Base-by-base conservation (phyloP, 2,329 filamentous ascomycete genomes). In the Colletotrichum sp. region DNA sequence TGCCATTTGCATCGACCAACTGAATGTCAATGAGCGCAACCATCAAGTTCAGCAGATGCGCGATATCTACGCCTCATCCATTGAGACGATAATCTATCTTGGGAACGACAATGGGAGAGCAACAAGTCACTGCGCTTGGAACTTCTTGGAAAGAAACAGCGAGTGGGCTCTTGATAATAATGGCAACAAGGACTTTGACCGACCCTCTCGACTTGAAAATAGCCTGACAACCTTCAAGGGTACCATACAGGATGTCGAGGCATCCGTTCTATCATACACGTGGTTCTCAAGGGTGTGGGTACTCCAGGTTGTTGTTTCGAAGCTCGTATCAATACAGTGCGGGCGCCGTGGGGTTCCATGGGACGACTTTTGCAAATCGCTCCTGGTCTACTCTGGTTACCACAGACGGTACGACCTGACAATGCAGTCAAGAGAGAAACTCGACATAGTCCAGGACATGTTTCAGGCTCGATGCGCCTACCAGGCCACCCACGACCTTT, bases 21-120 rank as follows among this genome's bases (percentile, higher is more conserved):
- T 24, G 7, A 47, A 47, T 29, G 21, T 64, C 0, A 18, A 13
- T 4, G 61, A 64, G 55, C 55, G 55, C 27, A 58, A 31, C 16
- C 61, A 64, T 31, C 61, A 64, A 47, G 61, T 64, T 4, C 59
- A 62, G 33, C 59, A 62, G 24, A 62, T 62, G 59, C 59, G 59
- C 6, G 61, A 64, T 6, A 47, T 64, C 0, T 64, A 43, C 36
- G 34, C 34, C 33, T 43, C 61, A 9, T 43, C 61, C 61, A 31
- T 0, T 16, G 61, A 64, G 0, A 64, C 36, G 3, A 64, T 29
- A 6, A 31, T 47, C 9, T 47, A 64, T 29, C 34, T 47, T 12
- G 36, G 61, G 0, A 36, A 64, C 0, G 59, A 43, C 8, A 18
- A 27, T 4, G 31, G 21, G 15, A 16, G 31, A n/a, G 1, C 21